Evolutionary conservation across 345 rosid species (phyloP).

Genomic region (Acer campestre): DNA sequence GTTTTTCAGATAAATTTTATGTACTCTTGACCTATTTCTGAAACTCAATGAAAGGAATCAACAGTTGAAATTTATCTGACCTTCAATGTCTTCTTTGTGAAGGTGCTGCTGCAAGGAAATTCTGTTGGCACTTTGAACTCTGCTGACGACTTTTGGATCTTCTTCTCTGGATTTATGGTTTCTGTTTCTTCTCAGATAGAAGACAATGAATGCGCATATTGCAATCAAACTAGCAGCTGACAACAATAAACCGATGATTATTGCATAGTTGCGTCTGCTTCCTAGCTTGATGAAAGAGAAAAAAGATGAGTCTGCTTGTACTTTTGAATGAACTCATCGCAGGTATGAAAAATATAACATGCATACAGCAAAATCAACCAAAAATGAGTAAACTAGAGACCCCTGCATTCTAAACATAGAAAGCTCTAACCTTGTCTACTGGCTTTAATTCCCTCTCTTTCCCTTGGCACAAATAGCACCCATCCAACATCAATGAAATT

Average conservation of each 20-base stretch:
- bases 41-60: background rate
- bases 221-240: constrained; percentile 22
- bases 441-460: constrained; percentile 12
- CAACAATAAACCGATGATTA: constrained; percentile 6
- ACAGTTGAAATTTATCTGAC: constrained; percentile 15
- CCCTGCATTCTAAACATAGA: background rate
- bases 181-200: constrained; percentile 22
- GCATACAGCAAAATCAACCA: background rate
- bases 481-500: constrained; percentile 32
- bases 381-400: background rate
- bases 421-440: constrained; percentile 22
- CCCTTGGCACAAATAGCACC: constrained; percentile 37
- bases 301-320: background rate
- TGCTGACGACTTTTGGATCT: constrained; percentile 8
- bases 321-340: background rate
- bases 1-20: too few relatives aligned
- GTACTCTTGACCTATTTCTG: too few relatives aligned
- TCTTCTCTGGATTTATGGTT: constrained; percentile 1
- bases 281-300: constrained; percentile 18
- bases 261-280: constrained; percentile 1
- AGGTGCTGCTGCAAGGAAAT: constrained; percentile 15
- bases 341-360: background rate
- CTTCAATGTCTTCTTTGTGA: constrained; percentile 24
- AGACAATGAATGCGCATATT: constrained; percentile 16
- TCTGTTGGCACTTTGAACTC: constrained; percentile 20